Evolutionary conservation across 805 yeast genomes (phyloP), one percentile per base, ranked within the genome.

Genomic region (Diddensiella santjacobensis): DNA sequence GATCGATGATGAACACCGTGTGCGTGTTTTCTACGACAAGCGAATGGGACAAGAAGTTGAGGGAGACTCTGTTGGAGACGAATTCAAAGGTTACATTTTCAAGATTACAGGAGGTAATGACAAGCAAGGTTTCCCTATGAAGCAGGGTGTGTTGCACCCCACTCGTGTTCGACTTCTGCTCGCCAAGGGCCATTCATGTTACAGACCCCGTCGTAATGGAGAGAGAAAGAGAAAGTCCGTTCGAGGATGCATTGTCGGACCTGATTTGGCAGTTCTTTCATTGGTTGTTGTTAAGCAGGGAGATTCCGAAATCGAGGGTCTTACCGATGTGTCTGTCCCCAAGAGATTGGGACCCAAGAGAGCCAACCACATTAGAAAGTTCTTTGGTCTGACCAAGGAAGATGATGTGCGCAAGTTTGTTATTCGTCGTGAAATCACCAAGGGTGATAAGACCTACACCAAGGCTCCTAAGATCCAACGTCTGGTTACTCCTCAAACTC

Each of bases 91-190:
- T 71, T 93, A 93, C 89, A 75, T 88, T 72, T 90, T 93, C 87
- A 95, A 85, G 82, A 90, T 93, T 75, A 78, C 97, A 68, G 99
- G 99, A 73, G 99, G 99, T 84, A 93, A 93, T 86, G 99, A 93
- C 81, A 93, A 93, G 81, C 99, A 93, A 82, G 99, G 99, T 81
- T 93, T 93, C 96, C 98, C 99, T 79, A 93, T 95, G 99, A 93
- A 90, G 79, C 99, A 95, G 80, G 99, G 99, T 85, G 99, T 93
- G 62, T 80, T 93, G 83, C 93, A 88, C 81, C 98, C 99, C 78
- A 89, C 95, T 84, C 95, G 99, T 84, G 98, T 93, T 68, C 89
- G 87, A 75, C 83, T 93, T 69, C 83, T 93, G 72, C 81, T 93
- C 72, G 75, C 96, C 65, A 83, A 88, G 78, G 96, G 91, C 70